These are phyloP conservation scores for Plasmodium vinckei DNA, from an alignment of 169 alveolate genomes.

Conservation along the genomic window DNA sequence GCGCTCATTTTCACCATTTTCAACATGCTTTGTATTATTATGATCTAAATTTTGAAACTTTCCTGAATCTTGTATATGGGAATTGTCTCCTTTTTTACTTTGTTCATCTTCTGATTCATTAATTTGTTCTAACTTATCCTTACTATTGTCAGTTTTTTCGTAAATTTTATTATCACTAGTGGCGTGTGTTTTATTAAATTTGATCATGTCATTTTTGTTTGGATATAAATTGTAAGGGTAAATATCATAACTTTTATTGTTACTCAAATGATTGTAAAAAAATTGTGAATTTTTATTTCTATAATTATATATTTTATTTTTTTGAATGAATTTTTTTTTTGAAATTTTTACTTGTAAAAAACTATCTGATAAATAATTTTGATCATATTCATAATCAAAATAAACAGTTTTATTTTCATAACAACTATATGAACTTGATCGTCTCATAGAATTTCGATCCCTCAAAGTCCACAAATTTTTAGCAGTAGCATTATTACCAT, in stretches of 20 bases:
- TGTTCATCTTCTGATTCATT: neutral
- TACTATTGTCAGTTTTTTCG: neutral
- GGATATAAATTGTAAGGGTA: neutral
- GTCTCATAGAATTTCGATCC: neutral
- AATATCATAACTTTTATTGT: neutral
- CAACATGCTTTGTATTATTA: too few species aligned
- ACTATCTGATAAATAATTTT: conserved; percentile 51
- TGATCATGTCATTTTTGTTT: too few species aligned
- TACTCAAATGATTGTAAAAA: neutral
- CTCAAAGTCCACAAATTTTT: too few species aligned
- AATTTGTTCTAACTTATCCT: neutral
- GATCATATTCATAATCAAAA: neutral
- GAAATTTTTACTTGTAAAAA: conserved; percentile 17
- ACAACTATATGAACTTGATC: conserved; percentile 17
- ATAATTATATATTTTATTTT: conserved; percentile 4
- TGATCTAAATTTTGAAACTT: too few species aligned
- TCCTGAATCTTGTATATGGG: too few species aligned
- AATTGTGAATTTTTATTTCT: conserved; percentile 8
- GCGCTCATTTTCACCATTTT: neutral
- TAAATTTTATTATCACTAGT: neutral
- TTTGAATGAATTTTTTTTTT: conserved; percentile 30
- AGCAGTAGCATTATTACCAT: too few species aligned
- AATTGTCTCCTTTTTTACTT: too few species aligned
- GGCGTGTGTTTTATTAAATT: too few species aligned
- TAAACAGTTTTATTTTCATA: neutral